phyloP scores from a whole-genome alignment of 2,329 filamentous ascomycete genomes.

The Phyllosticta capitalensis region DNA sequence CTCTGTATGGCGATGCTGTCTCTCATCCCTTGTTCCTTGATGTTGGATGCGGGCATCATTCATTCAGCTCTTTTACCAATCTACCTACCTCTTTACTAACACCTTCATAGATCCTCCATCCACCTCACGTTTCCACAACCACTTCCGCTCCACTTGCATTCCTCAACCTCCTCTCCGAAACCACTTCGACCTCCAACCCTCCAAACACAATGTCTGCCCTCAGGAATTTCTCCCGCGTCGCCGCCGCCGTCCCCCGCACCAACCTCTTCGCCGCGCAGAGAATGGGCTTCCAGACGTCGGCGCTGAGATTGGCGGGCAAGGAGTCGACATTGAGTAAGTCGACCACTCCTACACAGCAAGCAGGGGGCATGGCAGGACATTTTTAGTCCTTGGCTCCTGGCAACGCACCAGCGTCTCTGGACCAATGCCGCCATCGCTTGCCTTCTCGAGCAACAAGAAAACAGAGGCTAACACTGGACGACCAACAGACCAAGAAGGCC shows the following conservation, averaged over 20 bases:
- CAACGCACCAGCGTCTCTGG: too few relatives aligned
- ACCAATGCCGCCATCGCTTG: too few relatives aligned
- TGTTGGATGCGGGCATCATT: neutral
- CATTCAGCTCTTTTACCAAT: neutral
- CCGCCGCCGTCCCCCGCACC: conserved; percentile 18
- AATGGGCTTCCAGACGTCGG: conserved; percentile 30
- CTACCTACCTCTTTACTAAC: conserved; percentile 2
- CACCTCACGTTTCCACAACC: neutral
- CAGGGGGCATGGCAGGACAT: too few relatives aligned
- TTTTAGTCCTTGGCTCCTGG: too few relatives aligned
- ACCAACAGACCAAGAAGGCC: conserved; percentile 23
- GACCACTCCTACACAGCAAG: neutral
- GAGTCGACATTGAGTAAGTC: conserved; percentile 35
- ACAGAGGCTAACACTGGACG: neutral
- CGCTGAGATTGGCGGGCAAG: conserved; percentile 31
- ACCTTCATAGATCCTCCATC: neutral
- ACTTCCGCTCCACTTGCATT: neutral
- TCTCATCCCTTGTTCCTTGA: neutral
- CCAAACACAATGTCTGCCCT: conserved; percentile 24
- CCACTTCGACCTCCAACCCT: too few relatives aligned
- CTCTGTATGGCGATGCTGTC: neutral
- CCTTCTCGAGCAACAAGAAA: too few relatives aligned
- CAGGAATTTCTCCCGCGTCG: conserved; percentile 21
- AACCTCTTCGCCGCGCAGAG: conserved; percentile 21
- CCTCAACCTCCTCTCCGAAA: conserved; percentile 8